phyloP scores from a whole-genome alignment of 129 eudicot genomes.

The Lactuca saligna region DNA sequence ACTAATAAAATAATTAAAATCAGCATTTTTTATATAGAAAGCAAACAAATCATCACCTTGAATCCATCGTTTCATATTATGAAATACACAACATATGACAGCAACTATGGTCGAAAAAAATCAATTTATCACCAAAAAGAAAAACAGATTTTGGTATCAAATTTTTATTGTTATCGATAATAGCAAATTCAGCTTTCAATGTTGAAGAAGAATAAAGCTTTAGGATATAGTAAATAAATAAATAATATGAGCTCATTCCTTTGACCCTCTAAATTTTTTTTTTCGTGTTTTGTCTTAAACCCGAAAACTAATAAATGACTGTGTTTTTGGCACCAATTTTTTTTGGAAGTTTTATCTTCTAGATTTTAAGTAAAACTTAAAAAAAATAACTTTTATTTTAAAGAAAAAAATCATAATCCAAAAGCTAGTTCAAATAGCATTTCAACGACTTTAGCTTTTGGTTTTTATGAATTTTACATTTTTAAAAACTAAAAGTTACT shows the following conservation, averaged over 20 bases:
- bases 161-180: background rate
- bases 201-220: background rate
- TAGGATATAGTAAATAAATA: no score
- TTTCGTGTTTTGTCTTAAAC: no score
- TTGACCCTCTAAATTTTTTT: background rate
- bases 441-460: no score
- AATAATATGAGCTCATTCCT: conserved; percentile 1
- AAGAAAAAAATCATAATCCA: no score
- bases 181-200: conserved; percentile 16
- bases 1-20: background rate
- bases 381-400: no score
- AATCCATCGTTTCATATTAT: conserved; percentile 11
- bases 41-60: conserved; percentile 24
- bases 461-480: no score
- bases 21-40: background rate
- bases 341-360: no score
- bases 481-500: no score
- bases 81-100: conserved; percentile 13
- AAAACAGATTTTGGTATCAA: conserved; percentile 27
- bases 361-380: no score
- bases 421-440: no score
- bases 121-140: conserved; percentile 4
- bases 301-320: background rate
- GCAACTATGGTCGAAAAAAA: conserved; percentile 3
- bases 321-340: no score